Evolutionary conservation across 1,139 yeast species (phyloP).

Genomic region (Taphrina sp.): DNA sequence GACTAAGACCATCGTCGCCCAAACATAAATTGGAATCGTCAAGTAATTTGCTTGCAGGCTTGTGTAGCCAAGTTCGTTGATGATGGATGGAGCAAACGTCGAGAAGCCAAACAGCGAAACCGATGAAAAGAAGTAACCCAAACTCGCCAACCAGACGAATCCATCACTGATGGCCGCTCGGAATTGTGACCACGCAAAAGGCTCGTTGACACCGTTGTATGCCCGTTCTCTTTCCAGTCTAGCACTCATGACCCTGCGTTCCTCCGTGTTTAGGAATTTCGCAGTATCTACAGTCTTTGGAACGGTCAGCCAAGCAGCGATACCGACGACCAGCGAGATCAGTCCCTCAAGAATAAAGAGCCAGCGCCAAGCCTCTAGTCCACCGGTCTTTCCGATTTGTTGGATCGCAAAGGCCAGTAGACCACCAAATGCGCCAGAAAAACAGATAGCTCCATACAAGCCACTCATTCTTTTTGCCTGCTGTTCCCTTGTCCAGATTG

Average conservation of each 20-base stretch:
- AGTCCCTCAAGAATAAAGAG: conserved; percentile 70
- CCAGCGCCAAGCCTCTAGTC: conserved; percentile 30
- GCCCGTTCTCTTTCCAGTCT: background rate
- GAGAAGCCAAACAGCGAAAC: conserved; percentile 38
- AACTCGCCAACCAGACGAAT: background rate
- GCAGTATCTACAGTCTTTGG: conserved; percentile 75
- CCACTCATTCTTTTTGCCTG: conserved; percentile 31
- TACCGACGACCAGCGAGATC: conserved; percentile 61
- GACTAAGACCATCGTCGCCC: conserved; percentile 44
- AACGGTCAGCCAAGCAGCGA: conserved; percentile 60
- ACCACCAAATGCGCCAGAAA: conserved; percentile 49
- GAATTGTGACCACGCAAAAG: conserved; percentile 11
- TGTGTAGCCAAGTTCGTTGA: conserved; percentile 42
- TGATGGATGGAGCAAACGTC: conserved; percentile 44
- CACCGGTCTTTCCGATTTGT: conserved; percentile 53
- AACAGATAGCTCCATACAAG: conserved; percentile 25
- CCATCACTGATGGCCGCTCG: background rate
- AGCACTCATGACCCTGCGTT: conserved; percentile 35
- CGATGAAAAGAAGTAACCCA: conserved; percentile 7
- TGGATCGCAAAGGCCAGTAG: conserved; percentile 42
- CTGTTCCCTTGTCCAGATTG: conserved; percentile 33
- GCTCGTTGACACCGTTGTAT: background rate
- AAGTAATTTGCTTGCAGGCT: conserved; percentile 40
- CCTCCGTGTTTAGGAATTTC: conserved; percentile 47
- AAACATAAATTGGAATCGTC: conserved; percentile 45